Percentiles rank a stretch among this genome's conserved stretches.
Conservation (phyloP, 805 yeast species). For the Candida manassasensis region DNA sequence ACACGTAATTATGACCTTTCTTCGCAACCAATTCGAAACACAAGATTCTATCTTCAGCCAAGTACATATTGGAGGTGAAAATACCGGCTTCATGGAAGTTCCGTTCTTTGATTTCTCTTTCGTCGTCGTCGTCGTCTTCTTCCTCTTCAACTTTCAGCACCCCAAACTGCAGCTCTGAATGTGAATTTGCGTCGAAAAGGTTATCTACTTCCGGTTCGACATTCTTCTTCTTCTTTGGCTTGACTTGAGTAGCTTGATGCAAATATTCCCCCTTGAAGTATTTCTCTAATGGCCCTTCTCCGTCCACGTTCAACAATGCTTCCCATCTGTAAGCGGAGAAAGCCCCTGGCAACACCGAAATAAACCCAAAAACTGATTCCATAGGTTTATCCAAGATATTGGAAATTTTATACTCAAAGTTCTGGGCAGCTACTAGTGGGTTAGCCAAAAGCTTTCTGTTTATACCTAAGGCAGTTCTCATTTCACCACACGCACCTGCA, state of each 20-base stretch:
- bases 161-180: neutral
- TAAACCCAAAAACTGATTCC: constrained; percentile 92
- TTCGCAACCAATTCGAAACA: constrained; percentile 96
- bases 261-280: constrained; percentile 90
- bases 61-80: constrained; percentile 92
- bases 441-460: constrained; percentile 50
- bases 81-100: constrained; percentile 53
- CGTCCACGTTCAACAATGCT: constrained; percentile 68
- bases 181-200: neutral
- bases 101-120: constrained; percentile 33
- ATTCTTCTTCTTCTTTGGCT: constrained; percentile 10
- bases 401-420: constrained; percentile 94
- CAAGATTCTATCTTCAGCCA: constrained; percentile 93
- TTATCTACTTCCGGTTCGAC: constrained; percentile 1
- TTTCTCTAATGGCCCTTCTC: constrained; percentile 81
- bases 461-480: constrained; percentile 76
- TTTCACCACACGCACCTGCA: constrained; percentile 98
- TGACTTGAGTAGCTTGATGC: constrained; percentile 51
- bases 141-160: constrained; percentile 12
- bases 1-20: constrained; percentile 62
- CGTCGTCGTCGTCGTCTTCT: constrained; percentile 35
- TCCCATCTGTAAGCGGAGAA: constrained; percentile 88
- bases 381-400: constrained; percentile 93
- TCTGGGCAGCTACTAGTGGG: constrained; percentile 94
- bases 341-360: constrained; percentile 93